These are phyloP conservation scores for Anacardium occidentale DNA, from an alignment of 345 rosid genomes.

Conservation along the genomic window DNA sequence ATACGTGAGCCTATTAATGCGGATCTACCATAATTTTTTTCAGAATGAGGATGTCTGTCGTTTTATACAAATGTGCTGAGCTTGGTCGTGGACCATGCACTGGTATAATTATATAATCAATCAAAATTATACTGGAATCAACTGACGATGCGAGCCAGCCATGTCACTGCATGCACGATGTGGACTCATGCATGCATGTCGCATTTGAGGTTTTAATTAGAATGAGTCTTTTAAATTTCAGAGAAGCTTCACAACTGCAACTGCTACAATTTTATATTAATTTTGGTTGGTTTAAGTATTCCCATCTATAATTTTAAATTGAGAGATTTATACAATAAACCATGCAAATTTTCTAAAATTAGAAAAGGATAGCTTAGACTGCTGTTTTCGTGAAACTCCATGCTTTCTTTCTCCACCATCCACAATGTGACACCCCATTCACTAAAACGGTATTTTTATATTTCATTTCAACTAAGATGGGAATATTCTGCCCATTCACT, in stretches of 20 bases:
- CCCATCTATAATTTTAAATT: slow-evolving; percentile 3
- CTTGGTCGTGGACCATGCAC: slow-evolving; percentile 19
- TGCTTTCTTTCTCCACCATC: slow-evolving; percentile 1
- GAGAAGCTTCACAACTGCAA: slow-evolving; percentile 22
- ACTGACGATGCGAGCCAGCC: not conserved
- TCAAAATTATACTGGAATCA: not conserved
- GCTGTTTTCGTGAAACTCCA: not conserved
- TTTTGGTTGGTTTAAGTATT: not conserved
- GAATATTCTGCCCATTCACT: not conserved
- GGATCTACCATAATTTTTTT: slow-evolving; percentile 32
- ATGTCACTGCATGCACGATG: not conserved
- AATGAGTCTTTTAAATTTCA: slow-evolving; percentile 18
- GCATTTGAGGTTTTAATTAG: not conserved
- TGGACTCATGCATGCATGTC: not conserved
- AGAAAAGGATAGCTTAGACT: slow-evolving; percentile 26
- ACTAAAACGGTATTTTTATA: too few species aligned
- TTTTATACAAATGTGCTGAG: slow-evolving; percentile 22
- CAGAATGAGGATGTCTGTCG: slow-evolving; percentile 63
- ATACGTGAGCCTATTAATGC: slow-evolving; percentile 43
- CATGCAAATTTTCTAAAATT: slow-evolving; percentile 24
- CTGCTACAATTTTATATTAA: not conserved
- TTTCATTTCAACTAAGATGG: not conserved
- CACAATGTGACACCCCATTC: not conserved
- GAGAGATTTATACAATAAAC: not conserved
- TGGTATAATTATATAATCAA: not conserved